Percentiles rank a stretch among this genome's conserved stretches.
These are phyloP conservation scores for Sutorius eximius DNA, from an alignment of 1,284 basidiomycete genomes.

Conservation along the genomic window DNA sequence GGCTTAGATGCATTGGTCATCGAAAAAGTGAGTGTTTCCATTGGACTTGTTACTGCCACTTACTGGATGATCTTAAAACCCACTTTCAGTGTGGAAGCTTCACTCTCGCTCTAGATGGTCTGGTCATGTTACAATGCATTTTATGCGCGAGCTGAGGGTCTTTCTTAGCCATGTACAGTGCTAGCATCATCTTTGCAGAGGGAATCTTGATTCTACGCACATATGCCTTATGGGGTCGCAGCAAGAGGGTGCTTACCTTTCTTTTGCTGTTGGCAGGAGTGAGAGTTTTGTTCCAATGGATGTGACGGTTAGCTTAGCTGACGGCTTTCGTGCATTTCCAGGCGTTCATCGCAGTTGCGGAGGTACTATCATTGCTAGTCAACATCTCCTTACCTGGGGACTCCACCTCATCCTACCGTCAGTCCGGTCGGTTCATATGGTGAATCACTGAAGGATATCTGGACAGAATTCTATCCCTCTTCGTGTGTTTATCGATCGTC, in stretches of 20 bases:
- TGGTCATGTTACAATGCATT: background rate
- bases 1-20: constrained; percentile 9
- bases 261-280: constrained; percentile 24
- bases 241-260: constrained; percentile 17
- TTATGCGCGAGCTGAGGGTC: background rate
- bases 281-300: constrained; percentile 7
- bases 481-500: constrained; percentile 18
- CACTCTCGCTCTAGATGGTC: constrained; percentile 20
- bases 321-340: background rate
- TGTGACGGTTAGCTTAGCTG: background rate
- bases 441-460: background rate
- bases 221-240: constrained; percentile 30
- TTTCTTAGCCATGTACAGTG: constrained; percentile 18
- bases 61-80: background rate
- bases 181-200: constrained; percentile 24
- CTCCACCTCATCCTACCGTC: constrained; percentile 21
- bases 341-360: constrained; percentile 18
- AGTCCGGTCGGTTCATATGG: constrained; percentile 5
- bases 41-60: background rate
- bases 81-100: constrained; percentile 21
- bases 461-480: constrained; percentile 25
- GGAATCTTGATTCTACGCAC: constrained; percentile 29
- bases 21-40: constrained; percentile 5
- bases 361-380: constrained; percentile 10
- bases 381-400: constrained; percentile 20